Conservation (phyloP, 768 basidiomycete species). For the Ramaria sp. region DNA sequence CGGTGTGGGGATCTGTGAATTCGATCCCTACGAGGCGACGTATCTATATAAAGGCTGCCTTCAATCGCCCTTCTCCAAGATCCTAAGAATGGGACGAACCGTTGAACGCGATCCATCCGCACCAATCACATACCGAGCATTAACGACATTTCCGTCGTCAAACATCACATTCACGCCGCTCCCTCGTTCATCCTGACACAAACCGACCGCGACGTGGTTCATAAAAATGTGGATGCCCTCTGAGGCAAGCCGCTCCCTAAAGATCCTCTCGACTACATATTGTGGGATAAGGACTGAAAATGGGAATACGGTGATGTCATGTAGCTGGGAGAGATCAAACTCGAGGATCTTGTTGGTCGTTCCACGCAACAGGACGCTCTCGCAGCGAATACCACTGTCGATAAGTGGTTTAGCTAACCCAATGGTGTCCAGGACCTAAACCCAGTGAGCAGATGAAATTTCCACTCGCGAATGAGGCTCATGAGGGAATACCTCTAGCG, state of each 20-base stretch:
- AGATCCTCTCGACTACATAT: conserved; percentile 30
- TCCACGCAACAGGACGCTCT: not conserved
- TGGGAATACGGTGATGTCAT: conserved; percentile 32
- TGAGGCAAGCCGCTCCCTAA: conserved; percentile 24
- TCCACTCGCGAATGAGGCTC: not conserved
- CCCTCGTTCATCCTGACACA: conserved; percentile 15
- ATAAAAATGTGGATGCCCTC: conserved; percentile 25
- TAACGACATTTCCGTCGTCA: conserved; percentile 34
- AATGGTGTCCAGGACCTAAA: conserved; percentile 31
- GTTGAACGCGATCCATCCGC: conserved; percentile 40
- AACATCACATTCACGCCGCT: conserved; percentile 30
- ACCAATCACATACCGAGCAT: conserved; percentile 36
- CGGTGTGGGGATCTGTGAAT: conserved; percentile 33
- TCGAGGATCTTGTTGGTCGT: conserved; percentile 11
- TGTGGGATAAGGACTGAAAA: conserved; percentile 35
- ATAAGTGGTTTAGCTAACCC: conserved; percentile 17
- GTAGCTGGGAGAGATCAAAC: conserved; percentile 25
- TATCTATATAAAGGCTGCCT: conserved; percentile 22
- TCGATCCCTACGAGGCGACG: conserved; percentile 30
- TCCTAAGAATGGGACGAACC: conserved; percentile 20
- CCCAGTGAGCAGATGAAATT: conserved; percentile 22
- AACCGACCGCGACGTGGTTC: conserved; percentile 29
- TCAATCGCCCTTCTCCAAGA: not conserved
- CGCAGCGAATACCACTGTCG: conserved; percentile 15
- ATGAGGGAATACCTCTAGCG: conserved; percentile 31